Base-by-base conservation (phyloP, 1,139 yeast species). In the Taiozyma sp. region DNA sequence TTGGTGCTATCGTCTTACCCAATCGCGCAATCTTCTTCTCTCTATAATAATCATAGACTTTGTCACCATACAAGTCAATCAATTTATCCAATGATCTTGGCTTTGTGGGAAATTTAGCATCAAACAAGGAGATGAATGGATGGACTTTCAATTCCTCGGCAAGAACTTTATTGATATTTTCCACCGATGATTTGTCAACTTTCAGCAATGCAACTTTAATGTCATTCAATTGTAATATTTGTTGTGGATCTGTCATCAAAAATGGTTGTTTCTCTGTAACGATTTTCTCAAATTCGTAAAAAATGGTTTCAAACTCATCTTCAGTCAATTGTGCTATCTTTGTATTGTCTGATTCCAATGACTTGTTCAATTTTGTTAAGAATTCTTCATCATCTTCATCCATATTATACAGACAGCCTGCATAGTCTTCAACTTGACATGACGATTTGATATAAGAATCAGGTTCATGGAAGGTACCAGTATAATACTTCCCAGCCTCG, bases 381-480 rank as follows among this genome's bases (percentile, higher is more conserved):
- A 86, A 91, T 53, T 69, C 78, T 43, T 84, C 95, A 68, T 93
- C 99, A 11, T 63, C 75, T 67, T 93, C 99, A 68, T 95, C 99
- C 87, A 95, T 81, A 67, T 85, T 85, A 68, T 90, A 93, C 39
- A 83, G 83, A 48, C 87, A 83, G 1, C 98, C 97, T 22, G 83
- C 76, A 26, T 96, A 86, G 64, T 93, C 98, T 65, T 95, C 99
- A 19, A 93, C 95, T 0, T 97, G 93, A 3, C 97, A 96, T 50
- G 96, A 87, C 60, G 88, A 87, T 60, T 90, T 86, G 52, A 93
- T 88, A 66, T 90, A 91, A 6, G 87, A 75, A 29, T 82, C 82
- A 0, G 98, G 97, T 56, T 84, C 85, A 11, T 69, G 67, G 68
- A 87, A 91, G 39, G 74, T 71, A 48, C 87, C 87, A 39, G 72